Base-by-base conservation (phyloP, 495 filamentous ascomycete genomes). In the Baudoinia panamericana region DNA sequence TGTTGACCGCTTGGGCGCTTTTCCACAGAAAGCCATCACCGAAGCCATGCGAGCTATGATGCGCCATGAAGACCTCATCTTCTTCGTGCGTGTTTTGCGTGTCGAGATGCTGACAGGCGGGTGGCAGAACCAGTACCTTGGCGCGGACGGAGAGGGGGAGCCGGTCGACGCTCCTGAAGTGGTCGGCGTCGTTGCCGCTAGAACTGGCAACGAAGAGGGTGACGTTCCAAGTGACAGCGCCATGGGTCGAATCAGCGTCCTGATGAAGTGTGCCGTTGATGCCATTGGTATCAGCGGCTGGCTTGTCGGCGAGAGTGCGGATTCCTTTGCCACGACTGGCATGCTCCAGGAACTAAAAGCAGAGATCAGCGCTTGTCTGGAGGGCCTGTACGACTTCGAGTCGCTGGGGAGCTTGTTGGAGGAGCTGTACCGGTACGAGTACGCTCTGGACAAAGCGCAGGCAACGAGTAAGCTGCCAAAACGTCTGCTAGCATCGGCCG, bases 271-370 rank as follows among this genome's bases (percentile, higher is more conserved):
- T 47, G 76, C 82, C 28, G 67, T 93, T 8, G 86, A 95, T 61
- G 76, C 83, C 8, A 71, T 93, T n/a, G 84, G 85, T 8, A 68
- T 81, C 13, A 77, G 71, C 10, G 83, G 84, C 21, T 95, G 82
- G 82, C 72, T 93, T 36, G 64, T 92, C 31, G 63, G 51, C 7
- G 29, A 30, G 7, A 44, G 32, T 35, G 32, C 12, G 22, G 38
- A 28, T 17, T 16, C 38, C 5, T 16, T 12, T 0, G 35, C 23
- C 18, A 30, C 36, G 0, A 10, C 20, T 3, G 39, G 51, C 5
- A 23, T 54, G 8, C 26, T 54, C 26, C 20, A 35, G 9, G 29
- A 24, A 5, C 30, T 54, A 11, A n/a, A 31, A 20, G 25, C 24
- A 3, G 51, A 54, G 33, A 26, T 47, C 21, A 28, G 22, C 20